A percentile compares a stretch with the other conserved stretches of the same genome.
Evolutionary conservation across 2,329 filamentous ascomycete species (phyloP).

Genomic region (Thelonectria olida): DNA sequence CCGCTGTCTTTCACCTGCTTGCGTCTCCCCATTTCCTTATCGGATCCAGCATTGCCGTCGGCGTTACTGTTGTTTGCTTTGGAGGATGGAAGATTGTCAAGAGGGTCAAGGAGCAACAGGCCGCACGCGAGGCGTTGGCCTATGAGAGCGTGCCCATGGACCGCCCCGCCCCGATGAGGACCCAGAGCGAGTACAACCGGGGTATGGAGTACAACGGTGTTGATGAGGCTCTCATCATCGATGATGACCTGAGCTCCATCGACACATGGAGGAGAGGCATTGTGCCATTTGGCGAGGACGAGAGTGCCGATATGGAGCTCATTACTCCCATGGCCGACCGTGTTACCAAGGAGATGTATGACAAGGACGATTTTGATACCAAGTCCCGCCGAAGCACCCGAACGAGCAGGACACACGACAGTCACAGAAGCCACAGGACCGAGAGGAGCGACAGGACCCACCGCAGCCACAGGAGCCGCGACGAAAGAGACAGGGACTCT

Average conservation of each 20-base stretch:
- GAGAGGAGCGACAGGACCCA: slow-evolving; percentile 41
- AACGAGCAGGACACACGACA: slow-evolving; percentile 43
- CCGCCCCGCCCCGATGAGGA: slow-evolving; percentile 38
- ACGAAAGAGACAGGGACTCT: slow-evolving; percentile 26
- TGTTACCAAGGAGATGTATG: slow-evolving; percentile 49
- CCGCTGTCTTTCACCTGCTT: slow-evolving; percentile 85
- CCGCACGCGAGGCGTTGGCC: slow-evolving; percentile 41
- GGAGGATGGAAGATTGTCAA: slow-evolving; percentile 98
- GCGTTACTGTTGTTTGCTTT: slow-evolving; percentile 94
- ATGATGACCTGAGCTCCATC: slow-evolving; percentile 67
- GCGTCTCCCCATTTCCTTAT: slow-evolving; percentile 95
- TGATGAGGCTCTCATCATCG: slow-evolving; percentile 66
- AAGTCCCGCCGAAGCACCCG: slow-evolving; percentile 47
- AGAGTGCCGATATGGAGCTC: slow-evolving; percentile 62
- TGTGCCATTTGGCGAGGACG: slow-evolving; percentile 55
- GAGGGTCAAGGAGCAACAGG: slow-evolving; percentile 67
- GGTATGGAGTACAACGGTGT: slow-evolving; percentile 55
- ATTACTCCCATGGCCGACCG: slow-evolving; percentile 66
- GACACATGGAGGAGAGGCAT: slow-evolving; percentile 69
- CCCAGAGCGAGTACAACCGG: slow-evolving; percentile 43
- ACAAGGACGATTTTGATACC: slow-evolving; percentile 52
- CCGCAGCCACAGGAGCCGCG: slow-evolving; percentile 40
- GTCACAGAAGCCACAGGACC: slow-evolving; percentile 40
- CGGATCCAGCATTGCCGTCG: slow-evolving; percentile 86
- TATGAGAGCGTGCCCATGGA: slow-evolving; percentile 37